Evolutionary conservation across 306 rosid genomes (phyloP).

Genomic region (Fagus sylvatica): DNA sequence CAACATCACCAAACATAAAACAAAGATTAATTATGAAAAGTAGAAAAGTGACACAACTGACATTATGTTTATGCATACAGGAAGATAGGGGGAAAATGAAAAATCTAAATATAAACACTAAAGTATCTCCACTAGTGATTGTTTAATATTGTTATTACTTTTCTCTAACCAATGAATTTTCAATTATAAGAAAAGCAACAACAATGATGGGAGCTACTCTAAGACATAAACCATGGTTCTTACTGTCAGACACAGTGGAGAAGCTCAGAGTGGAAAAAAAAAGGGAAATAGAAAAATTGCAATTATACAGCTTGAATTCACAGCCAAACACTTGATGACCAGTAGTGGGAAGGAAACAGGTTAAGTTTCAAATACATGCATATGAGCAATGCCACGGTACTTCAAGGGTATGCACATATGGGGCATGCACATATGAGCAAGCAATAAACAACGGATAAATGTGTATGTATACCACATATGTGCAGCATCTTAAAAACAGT

Average conservation of each 20-base stretch:
- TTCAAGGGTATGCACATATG: background rate
- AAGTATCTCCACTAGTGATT: background rate
- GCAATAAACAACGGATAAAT: background rate
- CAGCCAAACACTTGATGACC: background rate
- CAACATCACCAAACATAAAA: constrained; percentile 35
- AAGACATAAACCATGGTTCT: background rate
- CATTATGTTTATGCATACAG: constrained; percentile 3
- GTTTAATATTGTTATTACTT: background rate
- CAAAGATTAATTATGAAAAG: constrained; percentile 13
- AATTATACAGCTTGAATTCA: background rate
- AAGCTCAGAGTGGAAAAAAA: background rate
- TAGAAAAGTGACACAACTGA: background rate
- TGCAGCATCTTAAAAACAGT: background rate
- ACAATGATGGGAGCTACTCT: background rate
- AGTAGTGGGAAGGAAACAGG: background rate
- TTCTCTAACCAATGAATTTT: background rate
- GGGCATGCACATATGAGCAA: background rate
- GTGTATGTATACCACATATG: constrained; percentile 1
- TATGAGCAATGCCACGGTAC: background rate
- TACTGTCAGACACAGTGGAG: background rate
- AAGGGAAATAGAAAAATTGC: no score
- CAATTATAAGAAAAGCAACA: background rate
- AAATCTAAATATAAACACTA: background rate
- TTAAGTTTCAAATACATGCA: background rate
- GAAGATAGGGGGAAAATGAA: background rate